phyloP scores from a whole-genome alignment of 345 rosid genomes.

The Stellera chamaejasme region DNA sequence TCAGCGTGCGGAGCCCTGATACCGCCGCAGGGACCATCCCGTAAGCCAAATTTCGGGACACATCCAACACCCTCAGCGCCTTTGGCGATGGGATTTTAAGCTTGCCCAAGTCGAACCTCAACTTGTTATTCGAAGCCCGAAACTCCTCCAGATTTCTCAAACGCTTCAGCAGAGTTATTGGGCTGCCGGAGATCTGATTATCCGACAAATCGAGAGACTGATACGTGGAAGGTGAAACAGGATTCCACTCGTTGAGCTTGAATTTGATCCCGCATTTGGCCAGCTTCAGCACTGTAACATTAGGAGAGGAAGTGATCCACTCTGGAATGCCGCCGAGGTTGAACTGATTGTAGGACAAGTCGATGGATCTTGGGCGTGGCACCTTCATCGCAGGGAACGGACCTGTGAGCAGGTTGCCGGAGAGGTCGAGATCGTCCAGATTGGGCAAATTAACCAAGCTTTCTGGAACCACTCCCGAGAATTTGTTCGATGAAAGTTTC shows the following conservation, averaged over 20 bases:
- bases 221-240: slow-evolving; percentile 48
- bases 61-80: slow-evolving; percentile 37
- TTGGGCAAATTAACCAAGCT: slow-evolving; percentile 59
- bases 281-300: slow-evolving; percentile 57
- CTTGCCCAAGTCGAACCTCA: slow-evolving; percentile 42
- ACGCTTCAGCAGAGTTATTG: slow-evolving; percentile 38
- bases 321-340: slow-evolving; percentile 34
- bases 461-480: slow-evolving; percentile 45
- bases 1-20: slow-evolving; percentile 33
- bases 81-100: slow-evolving; percentile 21
- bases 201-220: slow-evolving; percentile 62
- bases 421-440: slow-evolving; percentile 65
- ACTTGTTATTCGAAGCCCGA: slow-evolving; percentile 39
- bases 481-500: slow-evolving; percentile 49
- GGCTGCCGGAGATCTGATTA: slow-evolving; percentile 59
- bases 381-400: slow-evolving; percentile 65
- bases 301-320: slow-evolving; percentile 69
- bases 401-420: slow-evolving; percentile 45
- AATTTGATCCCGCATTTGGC: slow-evolving; percentile 66
- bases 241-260: slow-evolving; percentile 47
- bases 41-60: slow-evolving; percentile 43
- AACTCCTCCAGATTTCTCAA: slow-evolving; percentile 48
- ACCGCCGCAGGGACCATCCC: slow-evolving; percentile 50
- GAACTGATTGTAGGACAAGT: slow-evolving; percentile 28
- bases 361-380: slow-evolving; percentile 66